Evolutionary conservation across 306 rosid genomes (phyloP), one percentile per base, ranked within the genome.

Genomic region (Citrullus colocynthis): DNA sequence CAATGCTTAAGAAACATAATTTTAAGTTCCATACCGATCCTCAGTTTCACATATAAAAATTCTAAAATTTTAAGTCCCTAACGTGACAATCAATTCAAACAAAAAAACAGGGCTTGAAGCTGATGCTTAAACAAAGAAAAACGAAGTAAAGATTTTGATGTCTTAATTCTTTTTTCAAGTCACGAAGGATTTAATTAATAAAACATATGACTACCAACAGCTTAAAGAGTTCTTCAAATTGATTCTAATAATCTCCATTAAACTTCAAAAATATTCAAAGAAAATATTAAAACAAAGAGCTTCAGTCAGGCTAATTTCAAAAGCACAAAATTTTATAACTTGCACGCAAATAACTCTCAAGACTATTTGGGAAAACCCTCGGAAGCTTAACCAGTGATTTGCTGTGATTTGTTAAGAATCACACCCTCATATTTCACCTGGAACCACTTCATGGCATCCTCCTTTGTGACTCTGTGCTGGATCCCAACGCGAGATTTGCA

Each of bases 381-480:
- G 0, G 21, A 34, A 16, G 56, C 36, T 81, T 80, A 79, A 78
- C 86, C 78, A 62, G 82, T 77, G 76, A 84, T 72, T n/a, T 82
- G 75, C 69, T 92, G 96, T 0, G 97, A 82, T 81, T 93, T 93
- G 89, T 93, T 93, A 36, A 93, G 93, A 80, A 93, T 93, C 21
- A 93, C 97, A 51, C 96, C 97, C 81, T 93, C 97, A 20, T 93
- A 90, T 75, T 90, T 93, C 78, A 90, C 93, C 79, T 93, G 96
- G 89, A 93, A 93, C 97, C 97, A 92, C 84, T 93, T 93, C 96
- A 93, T 93, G 3, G 97, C 82, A 80, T 90, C 97, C 8, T 93
- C 97, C 82, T 93, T 93, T 2, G 92, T 89, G 63, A 93, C 97
- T 12, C 96, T 82, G 87, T 93, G 92, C 86, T 86, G 97, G 74